Base-by-base conservation (phyloP, 331 rosid genomes). In the Cydonia oblonga region DNA sequence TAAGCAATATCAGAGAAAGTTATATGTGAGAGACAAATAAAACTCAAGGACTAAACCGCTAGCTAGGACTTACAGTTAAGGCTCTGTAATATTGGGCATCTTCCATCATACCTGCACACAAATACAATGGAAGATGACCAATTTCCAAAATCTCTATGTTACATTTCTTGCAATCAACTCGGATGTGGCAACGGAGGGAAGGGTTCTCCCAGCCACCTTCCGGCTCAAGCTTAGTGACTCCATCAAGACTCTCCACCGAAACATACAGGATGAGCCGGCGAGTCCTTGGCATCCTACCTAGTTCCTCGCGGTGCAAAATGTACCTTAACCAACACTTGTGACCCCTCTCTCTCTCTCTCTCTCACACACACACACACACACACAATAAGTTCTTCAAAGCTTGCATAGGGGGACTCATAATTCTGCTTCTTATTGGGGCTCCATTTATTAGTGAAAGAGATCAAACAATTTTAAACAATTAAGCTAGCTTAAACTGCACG, bases 201-300 rank as follows among this genome's bases (percentile, higher is more conserved):
- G 46, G 29, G 75, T 35, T 35, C 75, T 35, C 14, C 75, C 66
- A 70, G 26, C 75, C 66, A 23, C n/a, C 38, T 70, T 70, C 66
- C 0, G 66, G 75, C 35, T 38, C 46, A 38, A 38, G 46, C 15
- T 38, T 38, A 38, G 15, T 38, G 14, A 38, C 15, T 38, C 46
- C 46, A 38, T 38, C 46, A 38, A 38, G 46, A 38, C 46, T 38
- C 46, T 38, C 46, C 56, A 70, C 38, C 12, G 66, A 56, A 22
- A 70, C 24, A 51, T 70, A 56, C 19, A 70, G 26, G 9, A 57
- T 24, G 19, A 33, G 62, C 54, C 56, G 24, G 44, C 14, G 13
- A 62, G 42, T 18, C 23, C 23, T 62, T 4, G 25, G 7, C 44
- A 62, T 62, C 11, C 15, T 18, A 16, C 23, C 40, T 18, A 29